These are phyloP conservation scores for Schizonepeta tenuifolia DNA, from an alignment of 257 asterid species.

Conservation along the genomic window DNA sequence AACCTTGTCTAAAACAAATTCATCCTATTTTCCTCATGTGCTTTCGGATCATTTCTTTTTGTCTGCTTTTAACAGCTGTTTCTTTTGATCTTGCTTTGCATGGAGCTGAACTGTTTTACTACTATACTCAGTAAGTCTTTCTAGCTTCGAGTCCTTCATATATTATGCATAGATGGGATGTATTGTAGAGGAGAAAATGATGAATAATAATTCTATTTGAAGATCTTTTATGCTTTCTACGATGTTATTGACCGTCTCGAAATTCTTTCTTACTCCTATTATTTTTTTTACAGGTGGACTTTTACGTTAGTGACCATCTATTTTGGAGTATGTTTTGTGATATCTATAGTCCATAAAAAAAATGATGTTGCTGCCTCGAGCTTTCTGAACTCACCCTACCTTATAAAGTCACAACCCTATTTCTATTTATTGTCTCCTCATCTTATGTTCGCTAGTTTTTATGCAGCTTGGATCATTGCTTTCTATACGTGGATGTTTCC, in stretches of 20 bases:
- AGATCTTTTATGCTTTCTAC: slow-evolving; percentile 6
- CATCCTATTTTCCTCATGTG: slow-evolving; percentile 58
- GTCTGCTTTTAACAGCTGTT: slow-evolving; percentile 60
- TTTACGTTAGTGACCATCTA: slow-evolving; percentile 78
- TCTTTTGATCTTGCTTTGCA: slow-evolving; percentile 63
- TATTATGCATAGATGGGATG: background rate
- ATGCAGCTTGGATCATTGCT: slow-evolving; percentile 75
- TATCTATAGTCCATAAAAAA: slow-evolving; percentile 17
- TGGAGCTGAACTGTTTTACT: slow-evolving; percentile 66
- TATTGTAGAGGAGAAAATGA: background rate
- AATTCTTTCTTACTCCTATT: slow-evolving; percentile 11
- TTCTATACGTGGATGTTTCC: slow-evolving; percentile 74
- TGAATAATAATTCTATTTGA: background rate
- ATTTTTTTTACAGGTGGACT: slow-evolving; percentile 77
- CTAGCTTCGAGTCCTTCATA: background rate
- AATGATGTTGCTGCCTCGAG: background rate
- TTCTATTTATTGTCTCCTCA: slow-evolving; percentile 14
- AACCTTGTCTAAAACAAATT: slow-evolving; percentile 67
- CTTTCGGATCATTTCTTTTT: slow-evolving; percentile 66
- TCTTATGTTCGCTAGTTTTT: slow-evolving; percentile 36
- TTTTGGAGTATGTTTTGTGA: slow-evolving; percentile 71
- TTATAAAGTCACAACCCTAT: slow-evolving; percentile 24
- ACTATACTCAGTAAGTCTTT: slow-evolving; percentile 88
- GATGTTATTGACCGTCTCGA: slow-evolving; percentile 26
- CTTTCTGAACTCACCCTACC: slow-evolving; percentile 18